A percentile compares a stretch with the other conserved stretches of the same genome.
These are phyloP conservation scores for Endothia cerciana DNA, from an alignment of 2,329 filamentous ascomycete species.

Conservation along the genomic window DNA sequence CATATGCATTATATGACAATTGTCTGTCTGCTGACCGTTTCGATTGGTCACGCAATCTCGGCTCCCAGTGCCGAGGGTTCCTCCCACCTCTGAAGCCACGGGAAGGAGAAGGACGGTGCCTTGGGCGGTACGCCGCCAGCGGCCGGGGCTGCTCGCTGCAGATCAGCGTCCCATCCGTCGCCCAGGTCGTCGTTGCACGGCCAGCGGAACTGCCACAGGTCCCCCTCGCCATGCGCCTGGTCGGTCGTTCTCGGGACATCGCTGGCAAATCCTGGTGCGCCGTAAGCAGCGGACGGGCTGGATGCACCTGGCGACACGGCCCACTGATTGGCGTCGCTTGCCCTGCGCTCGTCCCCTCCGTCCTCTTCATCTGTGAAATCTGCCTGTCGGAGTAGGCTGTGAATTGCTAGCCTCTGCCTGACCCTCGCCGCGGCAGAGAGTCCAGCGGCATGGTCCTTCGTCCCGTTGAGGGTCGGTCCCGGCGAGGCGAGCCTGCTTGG, in stretches of 20 bases:
- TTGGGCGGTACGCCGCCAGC: background rate
- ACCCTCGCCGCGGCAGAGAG: constrained; percentile 33
- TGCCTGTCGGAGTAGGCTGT: constrained; percentile 37
- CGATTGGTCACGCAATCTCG: constrained; percentile 12
- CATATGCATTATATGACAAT: background rate
- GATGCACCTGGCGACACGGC: background rate
- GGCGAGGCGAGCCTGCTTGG: constrained; percentile 19
- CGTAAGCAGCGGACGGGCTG: background rate
- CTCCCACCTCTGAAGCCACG: constrained; percentile 28
- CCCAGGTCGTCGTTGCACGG: background rate
- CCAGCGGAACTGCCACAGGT: constrained; percentile 22
- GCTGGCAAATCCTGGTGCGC: constrained; percentile 1
- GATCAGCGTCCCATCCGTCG: constrained; percentile 14
- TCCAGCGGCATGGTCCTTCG: constrained; percentile 14
- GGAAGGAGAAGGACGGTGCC: constrained; percentile 18
- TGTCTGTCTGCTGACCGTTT: background rate
- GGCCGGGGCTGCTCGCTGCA: background rate
- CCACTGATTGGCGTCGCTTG: background rate
- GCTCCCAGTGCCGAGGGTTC: constrained; percentile 1
- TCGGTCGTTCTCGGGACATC: background rate
- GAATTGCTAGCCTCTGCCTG: constrained; percentile 35
- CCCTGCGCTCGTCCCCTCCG: background rate
- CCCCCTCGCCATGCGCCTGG: constrained; percentile 1
- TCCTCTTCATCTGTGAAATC: constrained; percentile 35
- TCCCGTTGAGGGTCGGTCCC: constrained; percentile 16